Percentiles rank a stretch among this genome's conserved stretches.
Evolutionary conservation across 352 stramenopile genomes (phyloP).

Genomic region (Phytophthora litchii): DNA sequence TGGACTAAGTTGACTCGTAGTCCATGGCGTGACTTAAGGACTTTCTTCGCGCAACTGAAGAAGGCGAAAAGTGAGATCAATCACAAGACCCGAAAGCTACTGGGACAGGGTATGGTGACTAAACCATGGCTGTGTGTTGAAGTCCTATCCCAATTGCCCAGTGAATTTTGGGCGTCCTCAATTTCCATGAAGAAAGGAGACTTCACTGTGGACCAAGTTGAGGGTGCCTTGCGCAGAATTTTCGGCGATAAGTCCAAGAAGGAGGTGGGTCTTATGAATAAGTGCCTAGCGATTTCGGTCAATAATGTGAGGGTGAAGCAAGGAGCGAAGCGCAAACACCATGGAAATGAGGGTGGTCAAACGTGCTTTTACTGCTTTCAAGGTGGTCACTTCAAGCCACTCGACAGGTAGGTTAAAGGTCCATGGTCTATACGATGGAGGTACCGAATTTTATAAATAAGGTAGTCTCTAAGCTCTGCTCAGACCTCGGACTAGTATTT

Average conservation of each 20-base stretch:
- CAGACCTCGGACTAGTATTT: background rate
- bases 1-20: conserved; percentile 11
- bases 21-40: conserved; percentile 4
- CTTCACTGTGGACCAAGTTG: conserved; percentile 14
- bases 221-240: conserved; percentile 4
- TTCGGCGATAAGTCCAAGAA: conserved; percentile 23
- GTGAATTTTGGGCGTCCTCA: conserved; percentile 18
- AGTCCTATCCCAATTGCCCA: conserved; percentile 3
- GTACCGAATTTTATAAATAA: conserved; percentile 8
- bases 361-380: conserved; percentile 13
- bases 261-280: conserved; percentile 9
- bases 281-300: background rate
- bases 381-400: conserved; percentile 3
- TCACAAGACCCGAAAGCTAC: conserved; percentile 5
- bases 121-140: conserved; percentile 17
- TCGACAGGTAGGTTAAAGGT: too few relatives aligned
- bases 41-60: conserved; percentile 10
- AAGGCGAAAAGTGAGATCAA: conserved; percentile 18
- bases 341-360: background rate
- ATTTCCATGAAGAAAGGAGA: conserved; percentile 11
- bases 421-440: conserved; percentile 3
- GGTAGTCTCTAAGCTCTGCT: conserved; percentile 1
- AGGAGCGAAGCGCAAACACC: conserved; percentile 5
- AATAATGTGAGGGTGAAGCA: conserved; percentile 3
- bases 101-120: conserved; percentile 12